Evolutionary conservation across 1,284 basidiomycete species (phyloP), one percentile per base, ranked within the genome.

Genomic region (Neotropicomus parvogracilis): DNA sequence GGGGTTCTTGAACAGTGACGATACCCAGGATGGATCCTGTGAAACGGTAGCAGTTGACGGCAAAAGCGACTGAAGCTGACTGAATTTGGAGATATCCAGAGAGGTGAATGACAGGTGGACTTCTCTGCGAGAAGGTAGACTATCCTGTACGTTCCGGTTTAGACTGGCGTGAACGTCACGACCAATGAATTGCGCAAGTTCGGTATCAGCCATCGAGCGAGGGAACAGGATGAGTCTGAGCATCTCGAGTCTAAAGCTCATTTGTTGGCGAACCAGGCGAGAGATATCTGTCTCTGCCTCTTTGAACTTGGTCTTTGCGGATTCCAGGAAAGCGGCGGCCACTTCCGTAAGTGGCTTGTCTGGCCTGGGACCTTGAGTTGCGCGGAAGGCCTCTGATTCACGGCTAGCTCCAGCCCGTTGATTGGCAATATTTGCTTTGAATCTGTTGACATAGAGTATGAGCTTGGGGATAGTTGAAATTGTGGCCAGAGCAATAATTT

Each of bases 281-380:
- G 77, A 75, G 10, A 86, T 67, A 2, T 70, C 75, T 10, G 71
- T 66, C 43, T 83, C 85, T 14, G 75, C 72, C 66, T 87, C 85
- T 55, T 79, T 80, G 62, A 86, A 76, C 36, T 79, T 78, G 43
- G 72, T 79, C 44, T 81, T 74, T 21, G 89, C 87, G 0, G 87
- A 85, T 45, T 81, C 75, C 29, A 93, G 68, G 78, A 93, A 88
- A 13, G 88, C 88, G 46, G 88, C 82, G 0, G 91, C 88, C 29
- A 93, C 86, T 9, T 87, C 81, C 1, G 89, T 89, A 4, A 91
- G 73, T 5, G 88, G 78, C 61, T 88, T 87, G 54, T 84, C 83
- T 6, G 86, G 85, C 58, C 79, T 83, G 5, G 85, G 80, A 7
- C 75, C 70, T 29, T 78, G 78, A 17, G 81, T 79, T 13, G 78